Base-by-base conservation (phyloP, 768 basidiomycete genomes). In the Dendrothele bispora region DNA sequence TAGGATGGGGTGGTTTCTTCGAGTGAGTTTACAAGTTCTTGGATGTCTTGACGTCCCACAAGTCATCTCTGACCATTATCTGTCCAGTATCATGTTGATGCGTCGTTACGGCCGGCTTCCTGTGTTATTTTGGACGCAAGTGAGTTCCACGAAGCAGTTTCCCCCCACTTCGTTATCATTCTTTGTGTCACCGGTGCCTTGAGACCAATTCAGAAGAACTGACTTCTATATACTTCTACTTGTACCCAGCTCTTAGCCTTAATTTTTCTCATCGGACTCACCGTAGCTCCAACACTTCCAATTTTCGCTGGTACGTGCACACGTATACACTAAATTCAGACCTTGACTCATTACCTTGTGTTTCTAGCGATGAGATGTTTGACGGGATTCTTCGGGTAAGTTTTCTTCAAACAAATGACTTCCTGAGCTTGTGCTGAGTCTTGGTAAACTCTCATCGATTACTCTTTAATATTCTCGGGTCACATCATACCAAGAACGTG, bases 101-200 rank as follows among this genome's bases (percentile, higher is more conserved):
- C 72, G 83, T 26, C 76, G 81, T 15, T 74, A 65, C 44, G 86
- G 86, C 4, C 77, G 86, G 32, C 72, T 88, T 1, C 83, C 84
- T 0, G 67, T 86, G 10, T 62, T 88, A 25, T 86, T 86, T 65
- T 88, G 84, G 84, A 80, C 82, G 0, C 84, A 86, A 65, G 79
- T 79, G 48, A 20, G 67, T 24, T n/a, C n/a, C n/a, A n/a, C n/a
- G n/a, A n/a, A n/a, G n/a, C n/a, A n/a, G n/a, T n/a, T n/a, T n/a
- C n/a, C n/a, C n/a, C n/a, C n/a, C n/a, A n/a, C n/a, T n/a, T n/a
- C n/a, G n/a, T n/a, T n/a, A n/a, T n/a, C n/a, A 7, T 24, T 7
- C 5, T 4, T 12, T 39, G 14, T 22, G 39, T 7, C 7, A 25
- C 37, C 37, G n/a, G n/a, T n/a, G n/a, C n/a, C n/a, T n/a, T n/a